phyloP scores from a whole-genome alignment of 2,329 filamentous ascomycete species.

The Aspergillus chevalieri region DNA sequence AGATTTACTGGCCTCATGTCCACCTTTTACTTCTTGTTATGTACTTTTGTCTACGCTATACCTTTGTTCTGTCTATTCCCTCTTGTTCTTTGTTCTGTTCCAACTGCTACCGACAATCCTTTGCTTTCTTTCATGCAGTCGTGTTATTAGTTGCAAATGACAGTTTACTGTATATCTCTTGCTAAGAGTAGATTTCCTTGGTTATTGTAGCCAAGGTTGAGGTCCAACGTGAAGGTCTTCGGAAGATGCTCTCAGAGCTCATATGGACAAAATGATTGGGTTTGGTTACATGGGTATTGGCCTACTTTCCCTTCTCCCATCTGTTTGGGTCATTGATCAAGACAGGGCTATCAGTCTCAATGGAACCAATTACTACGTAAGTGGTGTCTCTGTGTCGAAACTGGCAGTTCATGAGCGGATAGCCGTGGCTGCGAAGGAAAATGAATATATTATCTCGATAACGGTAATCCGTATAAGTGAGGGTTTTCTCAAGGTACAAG shows the following conservation, averaged over 20 bases:
- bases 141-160: not conserved
- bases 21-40: conserved; percentile 33
- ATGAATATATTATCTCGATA: not conserved
- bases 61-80: conserved; percentile 19
- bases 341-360: not conserved
- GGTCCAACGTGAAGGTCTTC: too few relatives aligned
- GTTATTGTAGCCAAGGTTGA: too few relatives aligned
- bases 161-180: not conserved
- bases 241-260: too few relatives aligned
- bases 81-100: not conserved
- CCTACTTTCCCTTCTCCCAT: not conserved
- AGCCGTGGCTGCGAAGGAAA: too few relatives aligned
- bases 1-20: conserved; percentile 20
- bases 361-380: not conserved
- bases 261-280: too few relatives aligned
- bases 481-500: not conserved
- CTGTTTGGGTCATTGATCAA: not conserved
- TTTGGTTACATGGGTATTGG: not conserved
- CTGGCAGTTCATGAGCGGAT: not conserved
- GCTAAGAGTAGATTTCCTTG: not conserved
- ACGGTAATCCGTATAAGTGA: not conserved
- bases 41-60: conserved; percentile 35
- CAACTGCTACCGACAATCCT: not conserved
- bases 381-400: not conserved
- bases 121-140: not conserved